A percentile compares a stretch with the other conserved stretches of the same genome.
Evolutionary conservation across 2,329 filamentous ascomycete genomes (phyloP).

Genomic region (Fusarium xyrophilum): DNA sequence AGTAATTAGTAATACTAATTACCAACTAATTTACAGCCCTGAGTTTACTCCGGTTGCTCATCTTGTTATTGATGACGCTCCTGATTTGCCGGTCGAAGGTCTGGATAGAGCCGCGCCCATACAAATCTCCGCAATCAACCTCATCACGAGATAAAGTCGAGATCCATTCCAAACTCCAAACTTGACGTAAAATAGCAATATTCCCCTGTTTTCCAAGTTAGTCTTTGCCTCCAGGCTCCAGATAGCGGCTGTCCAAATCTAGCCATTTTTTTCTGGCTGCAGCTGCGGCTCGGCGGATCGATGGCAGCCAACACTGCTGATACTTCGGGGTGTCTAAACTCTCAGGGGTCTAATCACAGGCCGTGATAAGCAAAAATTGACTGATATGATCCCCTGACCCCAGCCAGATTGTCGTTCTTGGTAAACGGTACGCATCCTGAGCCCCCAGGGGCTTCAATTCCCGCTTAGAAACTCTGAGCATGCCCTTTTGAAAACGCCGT

Average conservation of each 20-base stretch:
- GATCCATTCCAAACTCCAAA: conserved; percentile 19
- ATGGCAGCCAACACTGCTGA: conserved; percentile 20
- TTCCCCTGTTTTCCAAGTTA: neutral
- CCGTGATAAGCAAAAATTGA: conserved; percentile 29
- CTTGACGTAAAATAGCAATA: neutral
- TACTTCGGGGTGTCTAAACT: conserved; percentile 27
- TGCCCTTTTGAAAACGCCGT: conserved; percentile 5
- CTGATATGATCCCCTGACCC: conserved; percentile 31
- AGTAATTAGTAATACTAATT: too few species aligned
- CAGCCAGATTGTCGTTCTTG: conserved; percentile 11
- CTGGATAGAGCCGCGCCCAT: conserved; percentile 16
- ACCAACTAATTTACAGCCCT: too few species aligned
- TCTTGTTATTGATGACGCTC: conserved; percentile 26
- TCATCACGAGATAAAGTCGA: conserved; percentile 32
- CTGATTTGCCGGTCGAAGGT: conserved; percentile 20
- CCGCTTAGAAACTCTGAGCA: conserved; percentile 11
- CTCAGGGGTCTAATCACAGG: conserved; percentile 24
- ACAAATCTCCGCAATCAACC: conserved; percentile 28
- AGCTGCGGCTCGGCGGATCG: conserved; percentile 27
- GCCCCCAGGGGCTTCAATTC: conserved; percentile 10
- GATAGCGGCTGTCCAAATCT: conserved; percentile 1
- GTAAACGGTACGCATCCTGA: conserved; percentile 29
- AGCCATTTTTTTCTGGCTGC: neutral
- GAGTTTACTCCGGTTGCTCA: too few species aligned
- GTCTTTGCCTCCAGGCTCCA: conserved; percentile 7